These are phyloP conservation scores for Aphanomyces stellatus DNA, from an alignment of 352 stramenopile species.

Conservation along the genomic window DNA sequence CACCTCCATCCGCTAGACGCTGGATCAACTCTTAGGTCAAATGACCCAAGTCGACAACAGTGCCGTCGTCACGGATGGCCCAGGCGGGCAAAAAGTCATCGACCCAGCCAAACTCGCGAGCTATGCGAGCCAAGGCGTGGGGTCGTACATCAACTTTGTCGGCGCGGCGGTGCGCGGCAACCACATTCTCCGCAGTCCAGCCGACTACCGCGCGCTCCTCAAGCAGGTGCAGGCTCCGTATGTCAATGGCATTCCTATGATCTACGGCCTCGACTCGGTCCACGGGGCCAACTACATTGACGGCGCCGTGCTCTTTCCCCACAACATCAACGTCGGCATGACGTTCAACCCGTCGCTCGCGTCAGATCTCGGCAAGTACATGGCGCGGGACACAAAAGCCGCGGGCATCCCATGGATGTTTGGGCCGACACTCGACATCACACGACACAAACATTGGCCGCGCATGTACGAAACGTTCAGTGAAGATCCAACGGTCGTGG, in stretches of 20 bases:
- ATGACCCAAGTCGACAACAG: constrained; percentile 89
- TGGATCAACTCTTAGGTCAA: constrained; percentile 51
- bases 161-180: constrained; percentile 17
- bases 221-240: constrained; percentile 72
- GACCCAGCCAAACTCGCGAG: constrained; percentile 44
- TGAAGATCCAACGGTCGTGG: constrained; percentile 77
- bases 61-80: constrained; percentile 48
- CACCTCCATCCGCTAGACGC: neutral
- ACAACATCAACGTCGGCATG: constrained; percentile 81
- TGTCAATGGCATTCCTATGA: constrained; percentile 48
- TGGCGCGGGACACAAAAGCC: constrained; percentile 72
- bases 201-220: constrained; percentile 65
- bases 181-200: constrained; percentile 20
- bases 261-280: constrained; percentile 87
- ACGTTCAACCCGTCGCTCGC: constrained; percentile 83
- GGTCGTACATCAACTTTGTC: constrained; percentile 84
- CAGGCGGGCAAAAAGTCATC: too few species aligned
- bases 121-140: constrained; percentile 73
- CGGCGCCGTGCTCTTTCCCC: constrained; percentile 70
- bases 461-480: constrained; percentile 92
- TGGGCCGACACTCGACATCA: constrained; percentile 80
- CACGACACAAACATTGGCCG: constrained; percentile 80
- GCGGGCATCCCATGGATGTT: constrained; percentile 89
- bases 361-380: constrained; percentile 58
- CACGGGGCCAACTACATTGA: constrained; percentile 86